Percentiles rank a stretch among this genome's conserved stretches.
These are phyloP conservation scores for Coemansia sp. DNA, from an alignment of 192 early-diverging fungal species.

Conservation along the genomic window DNA sequence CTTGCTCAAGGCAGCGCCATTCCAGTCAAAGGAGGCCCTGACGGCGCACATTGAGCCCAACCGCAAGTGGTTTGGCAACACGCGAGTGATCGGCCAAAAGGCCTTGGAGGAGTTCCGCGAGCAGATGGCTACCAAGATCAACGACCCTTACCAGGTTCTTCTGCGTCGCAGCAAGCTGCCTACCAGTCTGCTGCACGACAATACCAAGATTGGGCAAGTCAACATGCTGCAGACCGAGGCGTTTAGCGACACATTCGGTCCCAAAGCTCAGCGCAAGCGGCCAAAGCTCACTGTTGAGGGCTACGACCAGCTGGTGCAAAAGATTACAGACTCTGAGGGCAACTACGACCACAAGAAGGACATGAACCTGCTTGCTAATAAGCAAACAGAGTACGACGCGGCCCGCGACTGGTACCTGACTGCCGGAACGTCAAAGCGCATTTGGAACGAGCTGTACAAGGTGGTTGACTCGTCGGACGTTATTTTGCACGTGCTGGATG, in stretches of 20 bases:
- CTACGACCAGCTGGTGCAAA: slow-evolving; percentile 74
- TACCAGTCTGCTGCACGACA: slow-evolving; percentile 82
- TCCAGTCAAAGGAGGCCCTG: slow-evolving; percentile 74
- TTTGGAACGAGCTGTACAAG: slow-evolving; percentile 99
- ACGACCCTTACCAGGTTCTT: slow-evolving; percentile 95
- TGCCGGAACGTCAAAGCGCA: slow-evolving; percentile 93
- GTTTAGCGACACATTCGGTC: slow-evolving; percentile 90
- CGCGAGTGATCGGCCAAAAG: slow-evolving; percentile 92
- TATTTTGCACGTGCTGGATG: slow-evolving; percentile 94
- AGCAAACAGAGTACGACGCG: slow-evolving; percentile 67
- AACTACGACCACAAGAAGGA: slow-evolving; percentile 69
- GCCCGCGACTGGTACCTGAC: slow-evolving; percentile 84
- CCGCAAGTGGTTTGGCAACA: slow-evolving; percentile 98
- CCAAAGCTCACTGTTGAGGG: slow-evolving; percentile 75
- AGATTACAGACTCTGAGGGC: slow-evolving; percentile 63
- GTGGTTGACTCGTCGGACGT: slow-evolving; percentile 95
- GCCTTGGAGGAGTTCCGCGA: slow-evolving; percentile 89
- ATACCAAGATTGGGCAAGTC: slow-evolving; percentile 66
- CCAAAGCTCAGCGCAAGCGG: slow-evolving; percentile 89
- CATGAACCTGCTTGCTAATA: slow-evolving; percentile 68
- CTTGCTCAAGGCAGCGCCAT: slow-evolving; percentile 86
- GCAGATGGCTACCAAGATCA: slow-evolving; percentile 75
- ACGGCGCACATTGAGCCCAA: slow-evolving; percentile 87
- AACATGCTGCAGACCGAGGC: slow-evolving; percentile 93
- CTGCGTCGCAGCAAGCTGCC: slow-evolving; percentile 93